Evolutionary conservation across 2,329 filamentous ascomycete genomes (phyloP), one percentile per base, ranked within the genome.

Genomic region (Talaromyces sp.): DNA sequence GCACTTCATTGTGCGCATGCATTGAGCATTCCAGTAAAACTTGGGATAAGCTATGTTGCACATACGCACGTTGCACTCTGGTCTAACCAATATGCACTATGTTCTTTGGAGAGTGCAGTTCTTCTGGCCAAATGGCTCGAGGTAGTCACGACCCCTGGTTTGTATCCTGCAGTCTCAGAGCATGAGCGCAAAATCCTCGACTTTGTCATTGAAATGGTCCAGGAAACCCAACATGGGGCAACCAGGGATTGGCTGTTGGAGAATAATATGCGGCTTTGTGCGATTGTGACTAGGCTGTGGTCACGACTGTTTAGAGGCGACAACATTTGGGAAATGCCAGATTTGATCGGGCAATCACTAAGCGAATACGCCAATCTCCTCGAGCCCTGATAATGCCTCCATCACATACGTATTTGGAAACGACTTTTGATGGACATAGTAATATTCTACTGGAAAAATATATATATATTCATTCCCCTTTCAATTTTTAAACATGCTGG

Each of bases 51-150:
- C 57, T 78, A 80, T 15, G 82, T 85, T 0, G 82, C 82, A 0
- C 73, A 80, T 17, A 85, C 81, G 17, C 82, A 85, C 57, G 81
- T 82, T 0, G 82, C 84, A 52, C 81, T 84, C 55, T 85, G 83
- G 82, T 83, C 81, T 4, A 82, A 84, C 2, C 76, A 84, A n/a
- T 82, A 85, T 58, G 82, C 82, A 0, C 73, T 85, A 0, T 83
- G 81, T 4, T 81, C 80, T 0, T 73, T 85, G 0, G 83, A 85
- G 65, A 84, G 82, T 22, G 82, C 81, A 0, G 77, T 85, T 0
- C 70, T 85, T 2, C 69, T 85, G 0, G 81, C 80, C 15, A 85
- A 84, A 53, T 75, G 73, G 72, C 68, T 75, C 0, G 72, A 75
- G 25, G 70, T 66, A 3, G 71, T 70, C 4, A 74, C 72, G 0